Evolutionary conservation across 2,329 filamentous ascomycete genomes (phyloP).

Genomic region (Akanthomyces dipterigenus): DNA sequence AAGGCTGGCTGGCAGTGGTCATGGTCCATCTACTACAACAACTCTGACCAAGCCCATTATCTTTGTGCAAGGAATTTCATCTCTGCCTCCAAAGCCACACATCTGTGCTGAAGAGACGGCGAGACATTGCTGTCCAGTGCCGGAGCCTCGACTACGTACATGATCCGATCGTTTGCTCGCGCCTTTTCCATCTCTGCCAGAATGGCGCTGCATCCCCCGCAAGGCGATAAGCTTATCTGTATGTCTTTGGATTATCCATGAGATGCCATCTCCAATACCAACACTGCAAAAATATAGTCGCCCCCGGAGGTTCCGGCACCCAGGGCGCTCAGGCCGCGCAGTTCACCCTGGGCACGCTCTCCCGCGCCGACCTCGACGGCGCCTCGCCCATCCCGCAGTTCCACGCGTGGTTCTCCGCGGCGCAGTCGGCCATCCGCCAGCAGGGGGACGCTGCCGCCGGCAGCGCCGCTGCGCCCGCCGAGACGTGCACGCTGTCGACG

Average conservation of each 20-base stretch:
- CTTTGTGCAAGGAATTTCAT: not conserved
- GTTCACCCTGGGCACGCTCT: slow-evolving; percentile 60
- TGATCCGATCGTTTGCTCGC: slow-evolving; percentile 5
- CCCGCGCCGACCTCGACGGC: slow-evolving; percentile 51
- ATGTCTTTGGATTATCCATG: slow-evolving; percentile 18
- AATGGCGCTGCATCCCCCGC: slow-evolving; percentile 40
- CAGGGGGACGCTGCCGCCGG: not conserved
- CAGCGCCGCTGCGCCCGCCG: slow-evolving; percentile 62
- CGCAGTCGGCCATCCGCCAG: slow-evolving; percentile 50
- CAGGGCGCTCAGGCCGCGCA: slow-evolving; percentile 61
- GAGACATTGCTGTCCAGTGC: not conserved
- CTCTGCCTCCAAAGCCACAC: not conserved
- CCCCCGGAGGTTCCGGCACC: slow-evolving; percentile 52
- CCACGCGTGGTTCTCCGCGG: slow-evolving; percentile 78
- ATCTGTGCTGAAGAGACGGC: not conserved
- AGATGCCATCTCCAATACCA: not conserved
- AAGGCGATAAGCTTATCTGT: slow-evolving; percentile 44
- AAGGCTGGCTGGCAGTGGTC: not conserved
- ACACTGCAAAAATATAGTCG: slow-evolving; percentile 37
- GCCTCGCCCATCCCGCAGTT: slow-evolving; percentile 73
- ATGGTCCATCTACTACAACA: no score
- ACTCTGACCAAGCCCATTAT: not conserved
- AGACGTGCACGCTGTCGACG: slow-evolving; percentile 83
- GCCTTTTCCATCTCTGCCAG: slow-evolving; percentile 21
- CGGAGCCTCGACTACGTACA: not conserved